Conservation (phyloP, 1,139 yeast genomes). For the Debaryomyces nepalensis region DNA sequence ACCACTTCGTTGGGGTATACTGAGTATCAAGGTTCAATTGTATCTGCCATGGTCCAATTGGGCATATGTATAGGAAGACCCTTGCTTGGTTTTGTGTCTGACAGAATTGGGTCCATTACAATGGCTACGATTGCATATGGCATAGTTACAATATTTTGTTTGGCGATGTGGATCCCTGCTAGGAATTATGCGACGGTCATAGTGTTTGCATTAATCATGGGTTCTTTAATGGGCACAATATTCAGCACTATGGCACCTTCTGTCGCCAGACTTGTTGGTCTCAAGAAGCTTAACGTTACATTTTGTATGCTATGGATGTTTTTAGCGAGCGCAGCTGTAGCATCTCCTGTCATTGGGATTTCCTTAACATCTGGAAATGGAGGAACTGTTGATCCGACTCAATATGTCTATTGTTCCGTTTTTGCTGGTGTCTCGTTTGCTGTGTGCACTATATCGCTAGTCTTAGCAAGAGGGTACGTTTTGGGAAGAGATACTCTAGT, state of each 20-base stretch:
- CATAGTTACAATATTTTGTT: conserved; percentile 30
- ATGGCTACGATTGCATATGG: conserved; percentile 32
- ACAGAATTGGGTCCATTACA: conserved; percentile 44
- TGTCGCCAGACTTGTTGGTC: conserved; percentile 47
- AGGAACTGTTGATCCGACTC: conserved; percentile 44
- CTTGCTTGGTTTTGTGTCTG: conserved; percentile 42
- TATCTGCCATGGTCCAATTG: conserved; percentile 49
- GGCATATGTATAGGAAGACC: conserved; percentile 51
- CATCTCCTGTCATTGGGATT: conserved; percentile 59
- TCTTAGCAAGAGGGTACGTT: conserved; percentile 53
- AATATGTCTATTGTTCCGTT: conserved; percentile 53
- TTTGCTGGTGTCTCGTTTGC: conserved; percentile 57
- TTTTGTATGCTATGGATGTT: conserved; percentile 54
- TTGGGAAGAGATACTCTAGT: conserved; percentile 47
- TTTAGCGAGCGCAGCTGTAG: conserved; percentile 50
- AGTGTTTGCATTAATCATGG: conserved; percentile 31
- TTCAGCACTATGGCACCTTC: conserved; percentile 37
- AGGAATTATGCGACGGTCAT: conserved; percentile 36
- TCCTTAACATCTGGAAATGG: conserved; percentile 42
- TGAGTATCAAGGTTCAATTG: conserved; percentile 45
- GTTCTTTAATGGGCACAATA: conserved; percentile 35
- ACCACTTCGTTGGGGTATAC: conserved; percentile 51
- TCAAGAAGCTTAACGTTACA: conserved; percentile 52
- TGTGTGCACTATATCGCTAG: conserved; percentile 42
- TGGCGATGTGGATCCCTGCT: conserved; percentile 45